Conservation (phyloP, 768 basidiomycete genomes). For the Asterophora parasitica region DNA sequence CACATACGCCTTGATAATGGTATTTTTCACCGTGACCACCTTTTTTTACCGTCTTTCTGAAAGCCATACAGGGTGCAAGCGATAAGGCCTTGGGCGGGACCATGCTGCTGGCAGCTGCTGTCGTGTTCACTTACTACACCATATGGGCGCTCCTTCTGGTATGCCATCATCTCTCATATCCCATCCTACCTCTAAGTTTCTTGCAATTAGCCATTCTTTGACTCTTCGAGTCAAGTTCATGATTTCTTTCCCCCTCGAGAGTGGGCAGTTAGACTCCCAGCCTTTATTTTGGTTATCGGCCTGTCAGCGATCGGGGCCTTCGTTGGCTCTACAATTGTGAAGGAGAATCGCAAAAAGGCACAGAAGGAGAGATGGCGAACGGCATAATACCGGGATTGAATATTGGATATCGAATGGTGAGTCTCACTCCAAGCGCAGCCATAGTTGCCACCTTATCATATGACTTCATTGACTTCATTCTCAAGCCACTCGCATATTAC, state of each 20-base stretch:
- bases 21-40: conserved; percentile 7
- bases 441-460: background rate
- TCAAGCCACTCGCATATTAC: conserved; percentile 14
- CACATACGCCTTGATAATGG: conserved; percentile 10
- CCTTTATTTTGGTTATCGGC: conserved; percentile 76
- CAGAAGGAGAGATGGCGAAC: conserved; percentile 57
- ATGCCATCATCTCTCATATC: conserved; percentile 22
- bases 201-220: conserved; percentile 70
- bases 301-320: conserved; percentile 77
- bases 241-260: conserved; percentile 80
- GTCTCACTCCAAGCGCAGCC: no score
- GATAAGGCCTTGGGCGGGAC: conserved; percentile 77
- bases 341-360: conserved; percentile 67
- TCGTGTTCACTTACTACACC: conserved; percentile 87
- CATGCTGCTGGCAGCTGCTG: conserved; percentile 74
- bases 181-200: conserved; percentile 8
- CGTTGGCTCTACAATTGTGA: conserved; percentile 69
- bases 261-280: conserved; percentile 89
- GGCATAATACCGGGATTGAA: conserved; percentile 36
- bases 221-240: conserved; percentile 68
- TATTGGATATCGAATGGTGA: background rate
- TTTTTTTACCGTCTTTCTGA: conserved; percentile 6
- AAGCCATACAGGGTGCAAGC: conserved; percentile 56
- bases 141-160: conserved; percentile 88
- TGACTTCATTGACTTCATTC: background rate